These are phyloP conservation scores for Coffea humblotiana DNA, from an alignment of 305 asterid species.

Conservation along the genomic window DNA sequence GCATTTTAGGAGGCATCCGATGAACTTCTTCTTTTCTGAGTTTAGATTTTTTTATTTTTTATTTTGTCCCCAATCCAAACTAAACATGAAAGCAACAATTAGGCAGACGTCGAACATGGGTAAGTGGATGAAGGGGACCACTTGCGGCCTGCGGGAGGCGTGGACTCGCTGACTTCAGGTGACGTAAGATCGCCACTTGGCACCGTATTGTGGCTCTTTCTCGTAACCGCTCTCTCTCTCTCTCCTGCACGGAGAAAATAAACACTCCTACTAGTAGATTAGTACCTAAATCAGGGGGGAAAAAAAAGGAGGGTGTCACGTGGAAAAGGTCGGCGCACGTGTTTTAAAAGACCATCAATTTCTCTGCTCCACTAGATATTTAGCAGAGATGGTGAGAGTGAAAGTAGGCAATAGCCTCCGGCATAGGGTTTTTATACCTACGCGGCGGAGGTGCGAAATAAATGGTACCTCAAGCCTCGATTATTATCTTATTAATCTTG, in stretches of 20 bases:
- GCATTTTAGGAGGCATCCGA: constrained; percentile 26
- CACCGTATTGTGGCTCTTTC: not conserved
- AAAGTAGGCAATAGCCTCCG: no score
- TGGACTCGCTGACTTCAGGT: constrained; percentile 25
- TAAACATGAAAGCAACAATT: not conserved
- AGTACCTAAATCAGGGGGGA: no score
- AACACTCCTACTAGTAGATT: not conserved
- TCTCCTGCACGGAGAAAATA: no score
- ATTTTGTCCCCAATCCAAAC: not conserved
- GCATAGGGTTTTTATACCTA: no score
- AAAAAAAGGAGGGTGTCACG: constrained; percentile 5
- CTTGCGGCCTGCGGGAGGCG: constrained; percentile 20
- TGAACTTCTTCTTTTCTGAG: not conserved
- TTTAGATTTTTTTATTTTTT: not conserved
- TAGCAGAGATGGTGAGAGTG: no score
- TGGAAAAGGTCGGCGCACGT: constrained; percentile 34
- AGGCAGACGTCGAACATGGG: constrained; percentile 14
- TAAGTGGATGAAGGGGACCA: constrained; percentile 24
- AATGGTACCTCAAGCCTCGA: no score
- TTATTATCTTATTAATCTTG: no score
- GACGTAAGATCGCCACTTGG: constrained; percentile 21
- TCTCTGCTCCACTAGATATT: not conserved
- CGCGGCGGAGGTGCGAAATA: no score
- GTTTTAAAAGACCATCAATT: constrained; percentile 2
- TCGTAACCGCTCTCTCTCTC: constrained; percentile 2